These are phyloP conservation scores for Myxozyma geophila DNA, from an alignment of 805 yeast genomes.

Conservation along the genomic window DNA sequence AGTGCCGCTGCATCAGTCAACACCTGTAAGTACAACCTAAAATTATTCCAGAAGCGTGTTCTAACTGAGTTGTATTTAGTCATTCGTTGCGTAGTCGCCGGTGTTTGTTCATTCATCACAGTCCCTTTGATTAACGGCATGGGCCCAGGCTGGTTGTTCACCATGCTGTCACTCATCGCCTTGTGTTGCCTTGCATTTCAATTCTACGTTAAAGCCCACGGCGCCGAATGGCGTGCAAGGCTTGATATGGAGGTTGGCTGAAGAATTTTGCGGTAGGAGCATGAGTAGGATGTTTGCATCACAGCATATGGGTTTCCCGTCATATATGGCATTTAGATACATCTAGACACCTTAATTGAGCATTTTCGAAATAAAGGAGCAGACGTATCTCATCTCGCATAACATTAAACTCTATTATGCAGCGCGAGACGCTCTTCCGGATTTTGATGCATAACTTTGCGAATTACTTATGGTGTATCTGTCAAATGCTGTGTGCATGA, in stretches of 20 bases:
- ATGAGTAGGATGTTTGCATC: too few species aligned
- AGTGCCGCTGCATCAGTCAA: conserved; percentile 88
- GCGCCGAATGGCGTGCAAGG: conserved; percentile 26
- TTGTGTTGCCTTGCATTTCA: conserved; percentile 26
- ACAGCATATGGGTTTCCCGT: too few species aligned
- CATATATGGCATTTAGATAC: too few species aligned
- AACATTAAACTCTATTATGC: too few species aligned
- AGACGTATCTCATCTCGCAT: too few species aligned
- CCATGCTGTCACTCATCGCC: conserved; percentile 62
- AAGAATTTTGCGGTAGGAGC: not conserved
- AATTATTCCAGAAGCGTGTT: not conserved
- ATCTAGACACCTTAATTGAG: too few species aligned
- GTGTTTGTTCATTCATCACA: conserved; percentile 72
- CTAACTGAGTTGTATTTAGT: conserved; percentile 39
- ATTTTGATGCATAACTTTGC: too few species aligned
- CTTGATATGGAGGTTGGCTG: conserved; percentile 16
- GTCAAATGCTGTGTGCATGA: too few species aligned
- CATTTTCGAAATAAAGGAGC: too few species aligned
- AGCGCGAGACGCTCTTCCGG: too few species aligned
- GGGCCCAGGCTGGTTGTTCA: conserved; percentile 71
- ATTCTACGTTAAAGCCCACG: conserved; percentile 30
- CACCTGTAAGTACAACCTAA: conserved; percentile 48
- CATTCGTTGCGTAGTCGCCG: conserved; percentile 72
- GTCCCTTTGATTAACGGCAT: conserved; percentile 71
- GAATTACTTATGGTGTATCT: too few species aligned